A percentile compares a stretch with the other conserved stretches of the same genome.
phyloP scores from a whole-genome alignment of 2,329 filamentous ascomycete species.

The Colletotrichum brevisporum region DNA sequence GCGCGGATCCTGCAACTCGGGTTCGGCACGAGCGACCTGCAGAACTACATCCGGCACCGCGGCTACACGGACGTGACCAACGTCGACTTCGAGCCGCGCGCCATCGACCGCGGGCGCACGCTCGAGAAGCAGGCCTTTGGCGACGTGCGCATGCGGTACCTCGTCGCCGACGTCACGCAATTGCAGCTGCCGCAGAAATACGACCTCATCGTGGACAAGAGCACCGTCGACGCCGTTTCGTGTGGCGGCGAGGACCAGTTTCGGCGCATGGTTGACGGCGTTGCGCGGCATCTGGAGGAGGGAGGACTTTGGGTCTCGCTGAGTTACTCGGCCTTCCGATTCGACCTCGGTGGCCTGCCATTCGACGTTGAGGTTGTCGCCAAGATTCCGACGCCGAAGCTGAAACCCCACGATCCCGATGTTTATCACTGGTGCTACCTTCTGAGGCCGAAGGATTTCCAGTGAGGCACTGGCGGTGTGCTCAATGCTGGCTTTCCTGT shows the following conservation, averaged over 20 bases:
- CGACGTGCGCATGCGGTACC: constrained; percentile 59
- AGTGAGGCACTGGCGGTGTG: neutral
- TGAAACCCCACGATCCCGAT: constrained; percentile 59
- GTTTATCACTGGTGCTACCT: constrained; percentile 62
- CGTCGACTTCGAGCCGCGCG: constrained; percentile 65
- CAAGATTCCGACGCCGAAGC: constrained; percentile 59
- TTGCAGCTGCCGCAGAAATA: constrained; percentile 49
- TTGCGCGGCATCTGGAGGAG: constrained; percentile 52
- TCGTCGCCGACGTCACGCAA: constrained; percentile 61
- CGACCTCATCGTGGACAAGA: constrained; percentile 64
- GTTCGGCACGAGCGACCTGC: constrained; percentile 65
- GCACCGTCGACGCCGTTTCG: constrained; percentile 63
- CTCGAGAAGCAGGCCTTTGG: constrained; percentile 59
- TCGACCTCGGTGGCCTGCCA: constrained; percentile 53
- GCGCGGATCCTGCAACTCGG: constrained; percentile 61
- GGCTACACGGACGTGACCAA: constrained; percentile 62
- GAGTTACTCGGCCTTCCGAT: constrained; percentile 61
- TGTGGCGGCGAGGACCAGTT: constrained; percentile 58
- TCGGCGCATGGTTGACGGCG: constrained; percentile 54
- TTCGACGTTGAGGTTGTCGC: constrained; percentile 59
- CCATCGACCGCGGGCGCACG: constrained; percentile 57
- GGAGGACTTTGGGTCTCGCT: constrained; percentile 62
- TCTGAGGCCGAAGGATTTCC: constrained; percentile 49
- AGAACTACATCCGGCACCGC: constrained; percentile 59
- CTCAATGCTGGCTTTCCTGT: neutral